A percentile compares a stretch with the other conserved stretches of the same genome.
Conservation (phyloP, 2,329 filamentous ascomycete genomes). For the Botryotinia globosa region DNA sequence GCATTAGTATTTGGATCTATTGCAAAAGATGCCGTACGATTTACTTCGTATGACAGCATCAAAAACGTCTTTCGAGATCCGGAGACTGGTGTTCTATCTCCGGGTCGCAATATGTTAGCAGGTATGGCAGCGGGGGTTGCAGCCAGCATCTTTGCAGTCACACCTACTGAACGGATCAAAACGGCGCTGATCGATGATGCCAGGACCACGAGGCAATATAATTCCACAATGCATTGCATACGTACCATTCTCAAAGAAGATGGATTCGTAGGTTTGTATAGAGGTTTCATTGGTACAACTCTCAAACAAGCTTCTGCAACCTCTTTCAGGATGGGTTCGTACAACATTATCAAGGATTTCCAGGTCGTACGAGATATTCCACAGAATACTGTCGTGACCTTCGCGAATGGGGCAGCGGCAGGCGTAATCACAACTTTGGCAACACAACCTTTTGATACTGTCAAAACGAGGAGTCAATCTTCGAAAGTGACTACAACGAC, state of each 20-base stretch:
- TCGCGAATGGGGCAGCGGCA: constrained; percentile 59
- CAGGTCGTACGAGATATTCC: constrained; percentile 40
- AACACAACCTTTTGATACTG: constrained; percentile 61
- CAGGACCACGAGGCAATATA: constrained; percentile 31
- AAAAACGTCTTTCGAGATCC: constrained; percentile 59
- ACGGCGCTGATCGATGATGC: constrained; percentile 51
- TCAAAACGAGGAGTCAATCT: constrained; percentile 62
- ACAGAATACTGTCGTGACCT: constrained; percentile 51
- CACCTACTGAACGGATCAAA: constrained; percentile 66
- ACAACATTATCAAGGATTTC: constrained; percentile 49
- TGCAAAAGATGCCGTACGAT: constrained; percentile 64
- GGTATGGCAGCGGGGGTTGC: constrained; percentile 63
- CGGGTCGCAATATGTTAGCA: constrained; percentile 56
- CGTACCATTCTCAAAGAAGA: constrained; percentile 41
- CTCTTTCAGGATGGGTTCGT: constrained; percentile 42
- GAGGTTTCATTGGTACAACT: constrained; percentile 46
- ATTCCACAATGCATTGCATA: constrained; percentile 38
- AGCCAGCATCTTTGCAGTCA: constrained; percentile 62
- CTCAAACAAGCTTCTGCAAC: constrained; percentile 49
- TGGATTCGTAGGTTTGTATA: constrained; percentile 45
- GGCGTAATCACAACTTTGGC: constrained; percentile 58
- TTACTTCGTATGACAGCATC: constrained; percentile 64
- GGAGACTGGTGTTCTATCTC: constrained; percentile 55
- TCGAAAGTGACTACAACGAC: constrained; percentile 55
- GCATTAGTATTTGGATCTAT: constrained; percentile 38